Conservation (phyloP, 2,329 filamentous ascomycete species). For the Alternaria solani region DNA sequence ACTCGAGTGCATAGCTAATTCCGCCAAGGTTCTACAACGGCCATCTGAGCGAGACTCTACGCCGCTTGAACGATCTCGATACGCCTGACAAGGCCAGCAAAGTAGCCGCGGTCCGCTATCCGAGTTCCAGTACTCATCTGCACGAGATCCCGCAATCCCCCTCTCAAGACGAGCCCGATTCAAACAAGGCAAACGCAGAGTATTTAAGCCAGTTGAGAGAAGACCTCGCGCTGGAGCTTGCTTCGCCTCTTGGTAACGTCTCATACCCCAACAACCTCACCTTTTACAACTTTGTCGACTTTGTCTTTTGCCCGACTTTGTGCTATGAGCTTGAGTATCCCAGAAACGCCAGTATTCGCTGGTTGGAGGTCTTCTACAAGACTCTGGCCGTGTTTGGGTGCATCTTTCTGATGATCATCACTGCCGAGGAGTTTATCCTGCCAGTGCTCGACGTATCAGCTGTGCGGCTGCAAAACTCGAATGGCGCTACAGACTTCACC, state of each 20-base stretch:
- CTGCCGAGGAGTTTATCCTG: constrained; percentile 93
- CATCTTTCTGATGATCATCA: constrained; percentile 91
- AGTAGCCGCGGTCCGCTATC: constrained; percentile 79
- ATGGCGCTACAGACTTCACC: constrained; percentile 68
- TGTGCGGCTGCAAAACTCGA: constrained; percentile 58
- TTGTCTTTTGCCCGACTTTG: constrained; percentile 88
- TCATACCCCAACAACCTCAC: constrained; percentile 92
- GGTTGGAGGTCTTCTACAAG: constrained; percentile 84
- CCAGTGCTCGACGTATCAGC: constrained; percentile 82
- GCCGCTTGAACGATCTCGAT: constrained; percentile 81
- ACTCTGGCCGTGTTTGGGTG: constrained; percentile 91
- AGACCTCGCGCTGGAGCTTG: constrained; percentile 88
- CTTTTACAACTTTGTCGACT: constrained; percentile 82
- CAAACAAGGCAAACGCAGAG: constrained; percentile 47
- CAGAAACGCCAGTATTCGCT: constrained; percentile 76
- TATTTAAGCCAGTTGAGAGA: constrained; percentile 75
- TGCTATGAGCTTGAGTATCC: constrained; percentile 99
- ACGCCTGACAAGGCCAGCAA: constrained; percentile 73
- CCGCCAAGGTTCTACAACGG: constrained; percentile 84
- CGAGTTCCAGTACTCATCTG: constrained; percentile 58
- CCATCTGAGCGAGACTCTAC: constrained; percentile 86
- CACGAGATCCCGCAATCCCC: constrained; percentile 59
- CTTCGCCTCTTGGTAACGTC: constrained; percentile 85
- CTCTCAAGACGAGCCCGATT: constrained; percentile 53
- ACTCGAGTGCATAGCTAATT: not conserved